Evolutionary conservation across 345 rosid species (phyloP).

Genomic region (Theobroma cacao): DNA sequence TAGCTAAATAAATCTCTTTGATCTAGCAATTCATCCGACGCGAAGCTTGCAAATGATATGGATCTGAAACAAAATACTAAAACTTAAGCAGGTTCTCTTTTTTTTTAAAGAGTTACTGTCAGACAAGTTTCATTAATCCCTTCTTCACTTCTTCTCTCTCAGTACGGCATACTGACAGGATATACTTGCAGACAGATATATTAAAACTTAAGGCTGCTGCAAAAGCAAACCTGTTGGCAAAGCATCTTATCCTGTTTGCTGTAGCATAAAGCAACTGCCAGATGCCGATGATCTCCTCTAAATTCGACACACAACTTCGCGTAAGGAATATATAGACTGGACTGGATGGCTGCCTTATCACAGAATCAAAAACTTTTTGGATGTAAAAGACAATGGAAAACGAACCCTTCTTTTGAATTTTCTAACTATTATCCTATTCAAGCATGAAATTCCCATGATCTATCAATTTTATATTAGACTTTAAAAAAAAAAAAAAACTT

Average conservation of each 20-base stretch:
- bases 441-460: background rate
- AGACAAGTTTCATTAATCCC: too few relatives aligned
- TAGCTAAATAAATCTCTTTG: too few relatives aligned
- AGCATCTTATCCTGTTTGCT: background rate
- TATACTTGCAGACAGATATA: background rate
- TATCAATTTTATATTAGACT: background rate
- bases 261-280: background rate
- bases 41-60: too few relatives aligned
- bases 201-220: background rate
- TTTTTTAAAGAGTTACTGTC: too few relatives aligned
- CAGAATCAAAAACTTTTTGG: background rate
- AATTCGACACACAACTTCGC: background rate
- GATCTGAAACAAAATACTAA: too few relatives aligned
- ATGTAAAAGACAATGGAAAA: background rate
- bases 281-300: background rate
- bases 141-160: too few relatives aligned
- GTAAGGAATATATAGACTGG: background rate
- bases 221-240: background rate
- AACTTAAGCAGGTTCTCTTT: too few relatives aligned
- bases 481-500: too few relatives aligned
- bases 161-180: too few relatives aligned
- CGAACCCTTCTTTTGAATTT: background rate
- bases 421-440: too few relatives aligned
- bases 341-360: background rate
- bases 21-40: too few relatives aligned